A percentile compares a stretch with the other conserved stretches of the same genome.
These are phyloP conservation scores for Pseudotulostoma volvatum DNA, from an alignment of 495 filamentous ascomycete species.

Conservation along the genomic window DNA sequence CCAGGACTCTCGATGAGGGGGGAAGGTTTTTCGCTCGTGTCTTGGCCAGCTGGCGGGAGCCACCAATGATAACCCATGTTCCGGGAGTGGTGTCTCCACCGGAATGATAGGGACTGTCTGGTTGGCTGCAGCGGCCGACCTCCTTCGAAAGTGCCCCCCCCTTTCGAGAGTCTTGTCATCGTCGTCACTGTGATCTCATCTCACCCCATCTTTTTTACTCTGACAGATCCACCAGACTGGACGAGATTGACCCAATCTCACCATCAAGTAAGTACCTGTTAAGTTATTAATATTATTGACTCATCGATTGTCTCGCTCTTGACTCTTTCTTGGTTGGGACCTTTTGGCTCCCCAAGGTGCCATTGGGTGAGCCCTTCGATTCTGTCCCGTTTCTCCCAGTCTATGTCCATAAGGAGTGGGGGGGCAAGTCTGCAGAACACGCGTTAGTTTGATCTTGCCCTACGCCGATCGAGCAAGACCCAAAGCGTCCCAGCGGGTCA, in stretches of 20 bases:
- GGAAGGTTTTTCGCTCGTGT: no score
- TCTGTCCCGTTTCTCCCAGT: no score
- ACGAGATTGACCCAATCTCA: no score
- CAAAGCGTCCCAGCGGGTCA: no score
- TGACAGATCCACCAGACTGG: not conserved
- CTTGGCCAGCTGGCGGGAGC: slow-evolving; percentile 1
- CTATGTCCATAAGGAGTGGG: no score
- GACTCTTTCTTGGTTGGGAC: not conserved
- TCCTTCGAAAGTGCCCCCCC: not conserved
- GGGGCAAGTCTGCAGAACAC: no score
- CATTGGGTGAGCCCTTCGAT: slow-evolving; percentile 1
- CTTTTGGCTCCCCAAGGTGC: not conserved
- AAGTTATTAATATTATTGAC: not conserved
- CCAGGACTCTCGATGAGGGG: no score
- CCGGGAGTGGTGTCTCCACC: not conserved
- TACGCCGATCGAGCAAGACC: no score
- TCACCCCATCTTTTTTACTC: not conserved
- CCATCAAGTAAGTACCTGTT: no score
- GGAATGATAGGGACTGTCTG: not conserved
- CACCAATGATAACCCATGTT: not conserved
- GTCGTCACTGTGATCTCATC: slow-evolving; percentile 26
- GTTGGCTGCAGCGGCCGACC: not conserved
- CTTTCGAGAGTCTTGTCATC: slow-evolving; percentile 20
- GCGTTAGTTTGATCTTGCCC: no score
- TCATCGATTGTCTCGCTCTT: not conserved